Base-by-base conservation (phyloP, 768 basidiomycete species). In the Rhodotorula babjevae region DNA sequence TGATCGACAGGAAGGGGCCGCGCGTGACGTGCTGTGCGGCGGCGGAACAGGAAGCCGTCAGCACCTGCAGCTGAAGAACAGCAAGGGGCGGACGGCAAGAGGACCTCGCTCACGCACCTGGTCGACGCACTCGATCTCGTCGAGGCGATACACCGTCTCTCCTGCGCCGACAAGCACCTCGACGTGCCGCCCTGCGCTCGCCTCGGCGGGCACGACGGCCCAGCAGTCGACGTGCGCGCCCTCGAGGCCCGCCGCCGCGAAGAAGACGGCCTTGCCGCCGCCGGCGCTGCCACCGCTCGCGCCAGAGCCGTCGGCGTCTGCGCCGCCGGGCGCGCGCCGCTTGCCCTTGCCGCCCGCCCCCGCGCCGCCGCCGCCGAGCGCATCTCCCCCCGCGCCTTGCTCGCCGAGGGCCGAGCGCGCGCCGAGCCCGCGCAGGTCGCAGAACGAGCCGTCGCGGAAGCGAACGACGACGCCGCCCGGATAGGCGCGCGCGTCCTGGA, bases 391-490 rank as follows among this genome's bases (percentile, higher is more conserved):
- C 33, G 36, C 36, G 3, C 21, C 23, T 31, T 31, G 33, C 19
- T 42, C 53, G 50, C 33, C 18, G 40, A n/a, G 49, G 18, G 9
- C 36, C 36, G 49, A 25, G 49, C 49, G 49, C 49, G 63, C 63
- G 29, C 65, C 65, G 92, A 93, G 95, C 7, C 89, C 91, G 80
- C 90, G 90, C 67, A 95, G 88, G 79, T 98, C 93, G 63, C 95
- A 79, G 59, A 95, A 83, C 12, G 85, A 85, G 76, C 95, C 80
- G 16, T 87, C 86, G 8, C 88, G 87, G 0, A 91, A 90, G 77
- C 96, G 77, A 19, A 90, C 92, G 40, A 98, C 92, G 36, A 98
- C 92, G 0, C 95, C 96, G 72, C 85, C 87, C 72, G 92, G 91
- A 63, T 94, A 88, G 72, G 93, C 90, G 42, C 88, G 85, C 6